These are phyloP conservation scores for Carex pumila DNA, from an alignment of 176 grass and related monocot species.

Conservation along the genomic window DNA sequence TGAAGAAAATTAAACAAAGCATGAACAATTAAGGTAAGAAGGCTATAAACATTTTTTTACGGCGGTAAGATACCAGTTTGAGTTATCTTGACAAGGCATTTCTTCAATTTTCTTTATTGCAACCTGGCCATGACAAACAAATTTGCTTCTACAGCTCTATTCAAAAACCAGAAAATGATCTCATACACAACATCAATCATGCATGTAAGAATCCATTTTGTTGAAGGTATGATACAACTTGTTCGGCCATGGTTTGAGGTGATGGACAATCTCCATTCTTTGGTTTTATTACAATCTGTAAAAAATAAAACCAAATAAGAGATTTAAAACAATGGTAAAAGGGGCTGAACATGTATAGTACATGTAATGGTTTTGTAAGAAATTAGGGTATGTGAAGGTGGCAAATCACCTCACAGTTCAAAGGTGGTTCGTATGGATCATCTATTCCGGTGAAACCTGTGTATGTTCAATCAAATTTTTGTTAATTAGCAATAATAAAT, in stretches of 20 bases:
- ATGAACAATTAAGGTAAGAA: not conserved
- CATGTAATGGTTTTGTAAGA: not conserved
- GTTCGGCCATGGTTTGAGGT: constrained; percentile 72
- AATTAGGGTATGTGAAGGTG: not conserved
- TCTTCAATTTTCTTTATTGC: not conserved
- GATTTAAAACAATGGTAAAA: not conserved
- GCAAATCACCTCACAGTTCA: constrained; percentile 69
- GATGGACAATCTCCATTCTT: constrained; percentile 61
- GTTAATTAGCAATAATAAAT: not conserved
- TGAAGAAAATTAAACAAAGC: not conserved
- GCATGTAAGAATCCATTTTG: constrained; percentile 60
- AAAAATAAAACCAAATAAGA: constrained; percentile 12
- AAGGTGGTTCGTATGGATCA: constrained; percentile 85
- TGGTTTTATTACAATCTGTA: constrained; percentile 70
- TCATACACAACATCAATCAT: constrained; percentile 4
- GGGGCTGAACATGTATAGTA: not conserved
- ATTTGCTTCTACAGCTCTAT: not conserved
- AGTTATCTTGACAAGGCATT: not conserved
- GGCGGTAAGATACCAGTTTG: too few relatives aligned
- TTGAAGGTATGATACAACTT: constrained; percentile 63
- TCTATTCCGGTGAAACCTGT: constrained; percentile 94
- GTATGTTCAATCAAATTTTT: constrained; percentile 15
- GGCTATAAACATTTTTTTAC: not conserved
- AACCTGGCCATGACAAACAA: not conserved
- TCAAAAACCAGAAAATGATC: not conserved